phyloP scores from a whole-genome alignment of 305 asterid genomes.

The Fraxinus velutina region DNA sequence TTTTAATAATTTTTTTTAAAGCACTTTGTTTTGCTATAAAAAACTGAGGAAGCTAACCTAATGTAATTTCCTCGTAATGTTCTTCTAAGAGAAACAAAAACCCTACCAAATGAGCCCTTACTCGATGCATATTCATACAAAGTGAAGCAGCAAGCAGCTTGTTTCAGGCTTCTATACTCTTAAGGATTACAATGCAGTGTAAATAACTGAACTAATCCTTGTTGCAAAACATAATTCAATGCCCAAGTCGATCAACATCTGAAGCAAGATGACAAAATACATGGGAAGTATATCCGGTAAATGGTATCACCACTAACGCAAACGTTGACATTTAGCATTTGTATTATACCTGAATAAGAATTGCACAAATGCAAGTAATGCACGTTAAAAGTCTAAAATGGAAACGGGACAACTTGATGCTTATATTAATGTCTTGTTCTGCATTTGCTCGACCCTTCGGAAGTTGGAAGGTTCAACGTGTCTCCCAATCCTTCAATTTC shows the following conservation, averaged over 20 bases:
- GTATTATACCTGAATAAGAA: not conserved
- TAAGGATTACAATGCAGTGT: not conserved
- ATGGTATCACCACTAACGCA: not conserved
- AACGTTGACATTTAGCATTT: not conserved
- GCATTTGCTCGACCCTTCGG: not conserved
- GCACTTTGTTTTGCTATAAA: no score
- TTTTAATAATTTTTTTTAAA: no score
- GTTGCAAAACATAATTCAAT: not conserved
- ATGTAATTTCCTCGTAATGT: no score
- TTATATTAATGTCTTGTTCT: not conserved
- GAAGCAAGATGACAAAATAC: not conserved
- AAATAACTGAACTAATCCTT: not conserved
- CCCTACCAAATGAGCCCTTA: not conserved
- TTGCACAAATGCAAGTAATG: not conserved
- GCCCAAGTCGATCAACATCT: not conserved
- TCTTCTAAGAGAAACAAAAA: not conserved
- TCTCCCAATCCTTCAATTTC: conserved; percentile 85
- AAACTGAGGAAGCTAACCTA: not conserved
- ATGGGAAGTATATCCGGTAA: not conserved
- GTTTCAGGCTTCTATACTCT: not conserved
- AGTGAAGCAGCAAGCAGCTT: not conserved
- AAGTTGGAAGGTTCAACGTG: conserved; percentile 29
- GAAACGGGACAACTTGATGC: not conserved
- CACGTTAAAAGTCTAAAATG: not conserved
- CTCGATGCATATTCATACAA: not conserved